A percentile compares a stretch with the other conserved stretches of the same genome.
Conservation (phyloP, 129 eudicot genomes). For the Helianthus tuberosus region DNA sequence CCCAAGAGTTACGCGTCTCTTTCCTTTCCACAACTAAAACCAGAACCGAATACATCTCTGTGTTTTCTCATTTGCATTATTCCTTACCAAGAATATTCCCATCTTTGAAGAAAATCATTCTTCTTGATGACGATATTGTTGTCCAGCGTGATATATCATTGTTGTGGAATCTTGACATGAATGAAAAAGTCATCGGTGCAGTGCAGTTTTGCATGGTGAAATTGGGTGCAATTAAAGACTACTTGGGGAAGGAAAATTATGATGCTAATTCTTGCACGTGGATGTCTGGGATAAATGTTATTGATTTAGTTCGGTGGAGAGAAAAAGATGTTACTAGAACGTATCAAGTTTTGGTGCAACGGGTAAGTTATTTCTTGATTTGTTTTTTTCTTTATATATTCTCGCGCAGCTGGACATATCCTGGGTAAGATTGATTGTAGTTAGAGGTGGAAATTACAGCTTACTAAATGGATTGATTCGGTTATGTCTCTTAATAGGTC, state of each 20-base stretch:
- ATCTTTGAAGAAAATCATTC: conserved; percentile 62
- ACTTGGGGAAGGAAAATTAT: conserved; percentile 46
- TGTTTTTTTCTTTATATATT: neutral
- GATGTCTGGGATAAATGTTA: conserved; percentile 87
- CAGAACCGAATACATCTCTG: conserved; percentile 68
- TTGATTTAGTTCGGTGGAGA: conserved; percentile 87
- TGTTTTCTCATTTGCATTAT: conserved; percentile 83
- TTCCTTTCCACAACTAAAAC: conserved; percentile 49
- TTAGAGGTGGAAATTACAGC: neutral
- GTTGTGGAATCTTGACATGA: conserved; percentile 83
- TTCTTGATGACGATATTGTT: conserved; percentile 86
- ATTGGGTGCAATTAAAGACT: conserved; percentile 53
- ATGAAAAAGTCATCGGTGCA: conserved; percentile 81
- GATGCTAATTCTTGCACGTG: conserved; percentile 72
- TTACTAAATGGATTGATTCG: neutral
- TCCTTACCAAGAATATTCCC: conserved; percentile 75
- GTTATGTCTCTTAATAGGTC: neutral
- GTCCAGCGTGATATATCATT: conserved; percentile 81
- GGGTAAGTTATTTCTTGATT: conserved; percentile 55
- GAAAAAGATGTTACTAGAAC: conserved; percentile 50
- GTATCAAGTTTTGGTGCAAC: conserved; percentile 55
- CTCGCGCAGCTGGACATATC: too few relatives aligned
- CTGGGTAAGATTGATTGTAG: neutral
- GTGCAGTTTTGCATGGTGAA: conserved; percentile 61
- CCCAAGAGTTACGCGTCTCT: conserved; percentile 89